Percentiles rank a stretch among this genome's conserved stretches.
phyloP scores from a whole-genome alignment of 768 basidiomycete species.

The Serpula lacrymans region DNA sequence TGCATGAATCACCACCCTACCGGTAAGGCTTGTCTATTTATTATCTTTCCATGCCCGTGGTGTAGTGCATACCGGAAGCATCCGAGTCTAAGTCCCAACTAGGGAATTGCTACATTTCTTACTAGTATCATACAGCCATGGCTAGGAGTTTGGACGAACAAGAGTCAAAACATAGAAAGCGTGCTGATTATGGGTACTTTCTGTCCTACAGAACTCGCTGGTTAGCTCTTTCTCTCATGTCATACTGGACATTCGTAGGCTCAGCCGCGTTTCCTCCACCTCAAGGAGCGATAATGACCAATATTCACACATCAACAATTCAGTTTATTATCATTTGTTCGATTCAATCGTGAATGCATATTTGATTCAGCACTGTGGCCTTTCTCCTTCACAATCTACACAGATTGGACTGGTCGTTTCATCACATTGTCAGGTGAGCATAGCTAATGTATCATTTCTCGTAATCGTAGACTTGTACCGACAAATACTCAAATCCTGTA shows the following conservation, averaged over 20 bases:
- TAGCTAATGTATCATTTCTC: not conserved
- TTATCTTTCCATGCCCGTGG: too few species aligned
- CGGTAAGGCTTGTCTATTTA: too few species aligned
- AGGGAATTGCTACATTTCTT: too few species aligned
- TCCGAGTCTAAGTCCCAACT: too few species aligned
- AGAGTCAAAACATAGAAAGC: conserved; percentile 41
- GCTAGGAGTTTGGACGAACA: too few species aligned
- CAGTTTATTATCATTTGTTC: conserved; percentile 77
- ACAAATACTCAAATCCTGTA: conserved; percentile 16
- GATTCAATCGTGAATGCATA: conserved; percentile 82
- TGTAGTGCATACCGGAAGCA: too few species aligned
- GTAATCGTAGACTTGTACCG: not conserved
- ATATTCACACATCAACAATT: conserved; percentile 79
- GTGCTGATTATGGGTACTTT: conserved; percentile 56
- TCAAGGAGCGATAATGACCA: conserved; percentile 87
- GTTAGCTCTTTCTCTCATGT: conserved; percentile 33
- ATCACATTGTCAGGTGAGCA: conserved; percentile 62
- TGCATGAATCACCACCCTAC: too few species aligned
- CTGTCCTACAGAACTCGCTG: conserved; percentile 68
- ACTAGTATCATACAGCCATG: too few species aligned
- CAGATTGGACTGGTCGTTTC: conserved; percentile 77
- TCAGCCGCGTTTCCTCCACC: not conserved
- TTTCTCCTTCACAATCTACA: conserved; percentile 46
- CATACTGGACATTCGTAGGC: not conserved
- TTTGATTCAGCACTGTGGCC: conserved; percentile 61